Conservation (phyloP, 179 eudicot genomes). For the Beta macrorhiza region DNA sequence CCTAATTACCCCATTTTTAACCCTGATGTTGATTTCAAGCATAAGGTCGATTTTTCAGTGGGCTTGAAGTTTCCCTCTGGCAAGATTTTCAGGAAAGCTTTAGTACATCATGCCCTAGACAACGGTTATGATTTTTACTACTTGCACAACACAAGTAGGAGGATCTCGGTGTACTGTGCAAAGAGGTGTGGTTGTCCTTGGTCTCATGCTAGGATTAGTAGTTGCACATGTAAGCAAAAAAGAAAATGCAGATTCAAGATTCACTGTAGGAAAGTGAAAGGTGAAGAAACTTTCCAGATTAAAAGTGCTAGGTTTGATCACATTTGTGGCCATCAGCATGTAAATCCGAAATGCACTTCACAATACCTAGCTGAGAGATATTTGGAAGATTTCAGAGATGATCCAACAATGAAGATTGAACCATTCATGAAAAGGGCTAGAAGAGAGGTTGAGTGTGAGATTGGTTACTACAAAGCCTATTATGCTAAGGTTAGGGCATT, state of each 20-base stretch:
- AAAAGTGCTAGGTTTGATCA: not conserved
- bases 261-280: not conserved
- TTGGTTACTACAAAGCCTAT: not conserved
- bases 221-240: too few species aligned
- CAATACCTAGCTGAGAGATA: slow-evolving; percentile 6
- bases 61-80: not conserved
- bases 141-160: not conserved
- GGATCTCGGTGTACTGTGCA: not conserved
- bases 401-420: not conserved
- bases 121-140: slow-evolving; percentile 1
- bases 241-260: not conserved
- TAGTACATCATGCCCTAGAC: not conserved
- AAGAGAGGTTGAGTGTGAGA: not conserved
- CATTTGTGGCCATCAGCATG: not conserved
- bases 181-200: not conserved
- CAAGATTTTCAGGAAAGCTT: not conserved
- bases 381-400: not conserved
- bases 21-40: not conserved
- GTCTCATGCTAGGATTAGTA: not conserved
- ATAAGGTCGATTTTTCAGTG: not conserved
- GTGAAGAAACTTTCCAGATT: not conserved
- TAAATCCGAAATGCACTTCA: not conserved
- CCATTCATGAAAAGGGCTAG: not conserved
- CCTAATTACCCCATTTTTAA: not conserved
- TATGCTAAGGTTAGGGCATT: not conserved